Conservation (phyloP, 306 rosid species). For the Dicorynia guianensis region DNA sequence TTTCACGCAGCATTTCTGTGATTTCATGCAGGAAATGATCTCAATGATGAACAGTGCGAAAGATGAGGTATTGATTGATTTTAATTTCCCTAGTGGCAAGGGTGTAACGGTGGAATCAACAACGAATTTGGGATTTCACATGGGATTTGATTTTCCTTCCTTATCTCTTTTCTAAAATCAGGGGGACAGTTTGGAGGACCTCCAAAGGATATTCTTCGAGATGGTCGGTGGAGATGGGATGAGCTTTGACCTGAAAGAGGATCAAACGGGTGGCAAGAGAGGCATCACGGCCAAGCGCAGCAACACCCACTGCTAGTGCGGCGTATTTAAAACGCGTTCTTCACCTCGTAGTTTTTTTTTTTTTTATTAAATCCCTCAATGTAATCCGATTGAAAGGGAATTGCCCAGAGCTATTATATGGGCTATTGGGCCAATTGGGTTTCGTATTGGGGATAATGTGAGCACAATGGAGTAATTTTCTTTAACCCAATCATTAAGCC, state of each 20-base stretch:
- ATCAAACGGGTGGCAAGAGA: conserved; percentile 63
- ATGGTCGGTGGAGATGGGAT: conserved; percentile 80
- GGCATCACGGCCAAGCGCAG: conserved; percentile 58
- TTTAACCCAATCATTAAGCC: too few species aligned
- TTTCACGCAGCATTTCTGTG: conserved; percentile 75
- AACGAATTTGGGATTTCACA: too few species aligned
- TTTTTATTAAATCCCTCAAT: not conserved
- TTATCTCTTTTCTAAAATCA: not conserved
- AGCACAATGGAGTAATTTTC: not conserved
- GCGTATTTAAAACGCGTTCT: not conserved
- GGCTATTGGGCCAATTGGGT: not conserved
- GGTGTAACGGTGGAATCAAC: too few species aligned
- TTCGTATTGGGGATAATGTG: not conserved
- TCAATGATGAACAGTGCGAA: conserved; percentile 89
- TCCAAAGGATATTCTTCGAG: conserved; percentile 82
- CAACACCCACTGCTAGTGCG: conserved; percentile 54
- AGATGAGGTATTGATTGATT: conserved; percentile 62
- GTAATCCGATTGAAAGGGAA: not conserved
- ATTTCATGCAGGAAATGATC: conserved; percentile 91
- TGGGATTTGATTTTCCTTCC: not conserved
- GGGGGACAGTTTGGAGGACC: conserved; percentile 92
- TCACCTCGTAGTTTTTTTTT: not conserved
- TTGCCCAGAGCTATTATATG: too few species aligned
- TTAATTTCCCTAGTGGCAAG: not conserved
- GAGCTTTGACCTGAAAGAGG: conserved; percentile 44